phyloP scores from a whole-genome alignment of 768 basidiomycete genomes.

The Termitomyces sp. region DNA sequence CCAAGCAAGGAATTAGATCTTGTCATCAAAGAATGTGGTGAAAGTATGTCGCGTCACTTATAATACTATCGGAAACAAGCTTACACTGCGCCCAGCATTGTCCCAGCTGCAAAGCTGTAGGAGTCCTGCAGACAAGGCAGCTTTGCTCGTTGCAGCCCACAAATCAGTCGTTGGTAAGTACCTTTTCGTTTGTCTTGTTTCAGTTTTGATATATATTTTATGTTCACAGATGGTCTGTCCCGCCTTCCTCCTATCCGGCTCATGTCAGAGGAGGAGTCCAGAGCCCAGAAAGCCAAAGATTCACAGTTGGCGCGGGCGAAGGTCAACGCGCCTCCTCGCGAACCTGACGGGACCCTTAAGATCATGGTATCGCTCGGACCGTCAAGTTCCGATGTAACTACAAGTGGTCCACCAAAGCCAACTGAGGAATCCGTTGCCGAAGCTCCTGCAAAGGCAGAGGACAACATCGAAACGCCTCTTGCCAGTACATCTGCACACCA shows the following conservation, averaged over 20 bases:
- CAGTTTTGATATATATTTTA: neutral
- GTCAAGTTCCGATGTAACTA: neutral
- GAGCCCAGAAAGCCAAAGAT: constrained; percentile 16
- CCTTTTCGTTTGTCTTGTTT: neutral
- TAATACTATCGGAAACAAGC: neutral
- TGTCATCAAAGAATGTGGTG: constrained; percentile 71
- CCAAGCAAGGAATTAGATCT: constrained; percentile 46
- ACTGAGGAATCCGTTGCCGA: neutral
- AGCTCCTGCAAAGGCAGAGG: neutral
- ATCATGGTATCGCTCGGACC: constrained; percentile 12
- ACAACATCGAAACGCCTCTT: constrained; percentile 5
- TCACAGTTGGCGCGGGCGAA: constrained; percentile 6
- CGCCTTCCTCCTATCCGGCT: constrained; percentile 69
- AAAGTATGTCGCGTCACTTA: constrained; percentile 45
- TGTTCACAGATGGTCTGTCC: constrained; percentile 62
- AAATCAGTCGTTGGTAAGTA: constrained; percentile 78
- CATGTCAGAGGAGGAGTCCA: constrained; percentile 52
- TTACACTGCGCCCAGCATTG: constrained; percentile 18
- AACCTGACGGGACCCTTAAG: constrained; percentile 14
- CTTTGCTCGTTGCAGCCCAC: constrained; percentile 78
- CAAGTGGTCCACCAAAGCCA: neutral
- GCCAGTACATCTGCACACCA: neutral
- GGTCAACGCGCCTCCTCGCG: constrained; percentile 16
- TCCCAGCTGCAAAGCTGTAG: constrained; percentile 33
- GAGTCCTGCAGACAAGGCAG: constrained; percentile 75